Evolutionary conservation across 108 stramenopile species (phyloP).

Genomic region (Skeletonema tropicum): DNA sequence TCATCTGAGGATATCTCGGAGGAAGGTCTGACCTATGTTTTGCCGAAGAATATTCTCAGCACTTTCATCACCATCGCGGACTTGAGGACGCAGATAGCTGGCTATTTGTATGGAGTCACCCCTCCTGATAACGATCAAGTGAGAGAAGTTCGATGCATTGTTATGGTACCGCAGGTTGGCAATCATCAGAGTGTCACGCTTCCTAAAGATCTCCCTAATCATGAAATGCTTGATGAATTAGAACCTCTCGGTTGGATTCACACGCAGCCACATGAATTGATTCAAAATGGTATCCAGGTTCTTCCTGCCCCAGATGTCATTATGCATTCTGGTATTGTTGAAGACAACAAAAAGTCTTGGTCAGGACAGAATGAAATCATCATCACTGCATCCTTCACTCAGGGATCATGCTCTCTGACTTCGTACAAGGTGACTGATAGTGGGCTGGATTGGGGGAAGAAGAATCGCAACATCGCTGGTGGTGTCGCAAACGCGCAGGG

Average conservation of each 20-base stretch:
- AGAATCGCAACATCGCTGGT: constrained; percentile 88
- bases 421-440: constrained; percentile 94
- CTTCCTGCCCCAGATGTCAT: constrained; percentile 94
- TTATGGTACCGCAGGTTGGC: constrained; percentile 98
- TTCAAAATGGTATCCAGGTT: constrained; percentile 90
- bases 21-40: constrained; percentile 97
- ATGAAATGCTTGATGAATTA: constrained; percentile 91
- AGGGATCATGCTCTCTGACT: constrained; percentile 97
- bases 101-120: constrained; percentile 97
- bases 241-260: constrained; percentile 99
- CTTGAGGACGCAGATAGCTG: constrained; percentile 96
- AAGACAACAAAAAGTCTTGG: constrained; percentile 89
- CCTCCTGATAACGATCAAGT: constrained; percentile 96
- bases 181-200: constrained; percentile 96
- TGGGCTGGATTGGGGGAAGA: constrained; percentile 96
- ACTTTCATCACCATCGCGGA: constrained; percentile 97
- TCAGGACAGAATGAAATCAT: constrained; percentile 92
- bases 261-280: constrained; percentile 98
- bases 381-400: constrained; percentile 97
- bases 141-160: constrained; percentile 96
- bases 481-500: constrained; percentile 91
- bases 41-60: constrained; percentile 97
- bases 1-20: constrained; percentile 95
- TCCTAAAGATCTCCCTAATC: constrained; percentile 91
- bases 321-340: constrained; percentile 86